Base-by-base conservation (phyloP, 2,329 filamentous ascomycete genomes). In the Phialemoniopsis sp. region DNA sequence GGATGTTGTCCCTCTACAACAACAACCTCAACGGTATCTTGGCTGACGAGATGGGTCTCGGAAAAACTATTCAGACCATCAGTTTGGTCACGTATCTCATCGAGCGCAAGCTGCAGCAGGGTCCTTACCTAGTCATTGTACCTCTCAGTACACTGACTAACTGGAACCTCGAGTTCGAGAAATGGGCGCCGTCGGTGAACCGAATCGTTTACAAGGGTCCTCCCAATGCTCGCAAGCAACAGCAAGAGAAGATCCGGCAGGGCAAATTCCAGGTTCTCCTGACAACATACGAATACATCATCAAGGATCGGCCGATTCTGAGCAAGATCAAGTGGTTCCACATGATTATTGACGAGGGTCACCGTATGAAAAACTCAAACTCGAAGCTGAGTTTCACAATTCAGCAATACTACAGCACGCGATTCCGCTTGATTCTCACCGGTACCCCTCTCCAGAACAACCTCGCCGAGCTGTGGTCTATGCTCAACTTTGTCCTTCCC, bases 291-390 rank as follows among this genome's bases (percentile, higher is more conserved):
- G 93, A 98, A 63, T 98, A 97, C 68, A 94, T 98, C 66, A 98
- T 98, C 78, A 98, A 97, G 69, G 93, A 98, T 57, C 82, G 93
- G 29, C 91, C 91, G 0, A 76, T 98, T 50, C 70, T 98, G 12
- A 94, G 88, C 72, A 97, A 97, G 73, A 91, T 98, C 67, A 97
- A 97, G 67, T 98, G 93, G 93, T 85, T 96, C 54, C 93, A 98
- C 68, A 97, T 98, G 93, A 97, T 98, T 54, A 93, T 98, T 50
- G 93, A 98, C 55, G 93, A 98, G 72, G 93, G 93, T 67, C 93
- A 98, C 64, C 89, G 93, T 61, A 98, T 98, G 93, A 98, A 98
- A 78, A 98, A 98, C 65, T 78, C 88, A 21, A 85, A 93, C 52
- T 98, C 93, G 9, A 98, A 98, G 68, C 76, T 98, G 52, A 96